A percentile compares a stretch with the other conserved stretches of the same genome.
Evolutionary conservation across 345 rosid species (phyloP).

Genomic region (Rhodomyrtus tomentosa): DNA sequence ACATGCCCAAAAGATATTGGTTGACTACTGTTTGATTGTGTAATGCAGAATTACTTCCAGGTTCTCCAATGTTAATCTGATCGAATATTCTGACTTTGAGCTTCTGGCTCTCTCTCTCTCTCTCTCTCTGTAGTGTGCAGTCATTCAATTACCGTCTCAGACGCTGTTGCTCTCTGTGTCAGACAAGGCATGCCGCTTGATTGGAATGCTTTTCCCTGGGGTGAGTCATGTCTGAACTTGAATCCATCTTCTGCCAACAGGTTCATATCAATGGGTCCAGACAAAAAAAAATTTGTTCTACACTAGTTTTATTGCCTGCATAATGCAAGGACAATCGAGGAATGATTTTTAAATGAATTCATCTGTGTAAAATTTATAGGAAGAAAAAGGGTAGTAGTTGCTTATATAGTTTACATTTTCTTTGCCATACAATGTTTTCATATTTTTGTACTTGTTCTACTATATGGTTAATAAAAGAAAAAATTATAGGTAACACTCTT

Average conservation of each 20-base stretch:
- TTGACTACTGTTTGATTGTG: neutral
- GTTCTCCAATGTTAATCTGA: neutral
- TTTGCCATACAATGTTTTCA: neutral
- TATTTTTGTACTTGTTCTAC: neutral
- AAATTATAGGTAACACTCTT: neutral
- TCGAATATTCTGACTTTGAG: constrained; percentile 7
- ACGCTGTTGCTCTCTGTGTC: constrained; percentile 88
- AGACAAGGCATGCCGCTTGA: constrained; percentile 89
- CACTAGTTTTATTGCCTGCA: neutral
- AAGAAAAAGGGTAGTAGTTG: neutral
- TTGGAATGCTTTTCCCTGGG: constrained; percentile 98
- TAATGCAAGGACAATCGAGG: neutral
- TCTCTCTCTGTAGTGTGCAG: constrained; percentile 61
- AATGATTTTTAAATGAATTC: neutral
- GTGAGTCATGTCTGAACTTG: constrained; percentile 25
- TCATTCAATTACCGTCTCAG: constrained; percentile 90
- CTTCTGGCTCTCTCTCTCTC: neutral
- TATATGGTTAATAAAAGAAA: neutral
- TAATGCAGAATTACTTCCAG: neutral
- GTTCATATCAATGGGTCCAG: neutral
- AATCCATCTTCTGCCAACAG: neutral
- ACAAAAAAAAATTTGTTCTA: neutral
- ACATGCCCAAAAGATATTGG: neutral
- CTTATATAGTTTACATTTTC: neutral
- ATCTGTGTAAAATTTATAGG: neutral